Base-by-base conservation (phyloP, 352 stramenopile genomes). In the Globisporangium nagaii region DNA sequence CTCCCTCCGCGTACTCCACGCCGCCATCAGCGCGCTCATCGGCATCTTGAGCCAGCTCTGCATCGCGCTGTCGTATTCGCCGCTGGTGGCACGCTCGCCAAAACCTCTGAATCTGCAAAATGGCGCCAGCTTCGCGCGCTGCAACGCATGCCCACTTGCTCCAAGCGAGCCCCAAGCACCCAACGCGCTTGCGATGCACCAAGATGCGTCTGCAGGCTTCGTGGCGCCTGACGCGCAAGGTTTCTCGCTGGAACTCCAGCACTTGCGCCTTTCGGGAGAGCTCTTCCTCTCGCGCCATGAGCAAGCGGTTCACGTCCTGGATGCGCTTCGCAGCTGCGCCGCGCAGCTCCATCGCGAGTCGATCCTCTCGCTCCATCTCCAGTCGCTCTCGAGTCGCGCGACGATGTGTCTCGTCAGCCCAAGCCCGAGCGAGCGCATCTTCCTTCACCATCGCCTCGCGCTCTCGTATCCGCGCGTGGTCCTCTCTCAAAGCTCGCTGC, bases 371-470 rank as follows among this genome's bases (percentile, higher is more conserved):
- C 9, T 49, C 46, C 69, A 81, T 77, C 10, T 34, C 39, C 13
- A 9, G 7, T 44, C 43, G 32, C 25, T 71, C 57, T 44, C 56
- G 34, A 15, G 34, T 20, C 9, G 42, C 43, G 12, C 39, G 44
- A 30, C 19, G 43, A 43, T 63, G 34, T 4, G 30, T 1, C 2
- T 25, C 53, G 9, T 15, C 22, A 17, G 57, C 44, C 11, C 31
- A 36, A 1, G 31, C 24, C 2, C 25, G 27, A 9, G 32, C 3
- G 2, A 75, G 10, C 4, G 56, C 34, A 9, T 84, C 69, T 42
- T 87, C 76, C 0, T 11, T 11, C 2, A 28, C n/a, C 77, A 88
- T 84, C 0, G 19, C 45, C 0, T 28, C 15, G 12, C 65, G 58
- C 41, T 82, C 70, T 28, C 15, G 34, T 9, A 44, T 37, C 13